Conservation (phyloP, 768 basidiomycete genomes). For the Paxillus ammoniavirescens region DNA sequence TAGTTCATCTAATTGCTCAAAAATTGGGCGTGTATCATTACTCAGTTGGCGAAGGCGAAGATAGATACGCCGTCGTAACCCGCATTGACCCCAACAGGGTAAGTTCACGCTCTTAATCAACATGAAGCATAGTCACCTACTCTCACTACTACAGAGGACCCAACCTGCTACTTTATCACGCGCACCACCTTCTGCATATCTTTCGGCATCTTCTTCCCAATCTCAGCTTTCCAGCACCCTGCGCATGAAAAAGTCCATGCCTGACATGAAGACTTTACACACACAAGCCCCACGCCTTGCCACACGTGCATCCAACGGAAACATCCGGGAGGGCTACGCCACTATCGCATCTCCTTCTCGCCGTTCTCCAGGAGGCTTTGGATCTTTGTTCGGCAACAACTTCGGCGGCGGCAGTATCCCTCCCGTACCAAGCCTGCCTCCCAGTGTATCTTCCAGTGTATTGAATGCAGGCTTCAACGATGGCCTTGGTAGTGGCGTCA, state of each 20-base stretch:
- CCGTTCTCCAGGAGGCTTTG: conserved; percentile 68
- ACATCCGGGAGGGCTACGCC: conserved; percentile 83
- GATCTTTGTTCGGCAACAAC: conserved; percentile 58
- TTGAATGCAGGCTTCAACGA: conserved; percentile 46
- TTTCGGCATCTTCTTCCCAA: conserved; percentile 50
- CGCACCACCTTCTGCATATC: conserved; percentile 79
- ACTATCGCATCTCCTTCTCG: conserved; percentile 84
- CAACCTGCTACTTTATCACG: conserved; percentile 68
- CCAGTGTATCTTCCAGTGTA: conserved; percentile 41
- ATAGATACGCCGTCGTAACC: conserved; percentile 91
- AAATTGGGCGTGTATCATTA: conserved; percentile 95
- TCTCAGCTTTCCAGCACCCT: conserved; percentile 52
- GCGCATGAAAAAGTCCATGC: conserved; percentile 98
- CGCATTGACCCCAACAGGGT: conserved; percentile 84
- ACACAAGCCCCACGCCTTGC: conserved; percentile 74
- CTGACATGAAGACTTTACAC: conserved; percentile 89
- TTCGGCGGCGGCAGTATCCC: conserved; percentile 51
- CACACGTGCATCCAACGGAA: conserved; percentile 83
- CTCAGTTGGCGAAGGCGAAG: conserved; percentile 89
- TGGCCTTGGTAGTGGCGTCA: conserved; percentile 45
- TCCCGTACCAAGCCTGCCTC: conserved; percentile 77
- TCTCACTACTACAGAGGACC: conserved; percentile 33
- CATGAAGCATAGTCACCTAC: conserved; percentile 4
- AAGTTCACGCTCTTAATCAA: conserved; percentile 29
- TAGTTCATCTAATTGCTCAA: conserved; percentile 95